These are phyloP conservation scores for Epichloe elymi DNA, from an alignment of 2,329 filamentous ascomycete genomes.

Conservation along the genomic window DNA sequence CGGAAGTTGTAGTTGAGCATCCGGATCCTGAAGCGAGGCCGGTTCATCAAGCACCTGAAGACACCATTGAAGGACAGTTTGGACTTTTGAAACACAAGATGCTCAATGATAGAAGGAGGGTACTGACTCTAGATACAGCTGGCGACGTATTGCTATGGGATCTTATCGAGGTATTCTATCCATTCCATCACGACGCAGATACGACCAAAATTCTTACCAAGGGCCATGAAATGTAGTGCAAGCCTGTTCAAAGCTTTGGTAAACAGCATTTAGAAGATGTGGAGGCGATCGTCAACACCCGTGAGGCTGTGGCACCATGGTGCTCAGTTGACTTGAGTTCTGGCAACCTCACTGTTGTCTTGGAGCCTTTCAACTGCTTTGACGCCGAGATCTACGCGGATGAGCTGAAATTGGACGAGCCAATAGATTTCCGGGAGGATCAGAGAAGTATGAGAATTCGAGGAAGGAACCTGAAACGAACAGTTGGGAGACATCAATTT, in stretches of 20 bases:
- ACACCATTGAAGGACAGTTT: constrained; percentile 89
- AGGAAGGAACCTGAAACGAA: not conserved
- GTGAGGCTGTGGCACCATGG: constrained; percentile 87
- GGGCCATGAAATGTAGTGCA: constrained; percentile 43
- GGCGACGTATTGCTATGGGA: constrained; percentile 95
- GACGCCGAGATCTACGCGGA: constrained; percentile 97
- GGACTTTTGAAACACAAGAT: constrained; percentile 87
- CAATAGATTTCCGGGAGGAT: constrained; percentile 77
- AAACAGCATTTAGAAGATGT: constrained; percentile 92
- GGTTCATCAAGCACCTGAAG: constrained; percentile 54
- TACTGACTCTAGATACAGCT: constrained; percentile 84
- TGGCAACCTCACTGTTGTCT: constrained; percentile 74
- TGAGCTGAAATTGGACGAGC: constrained; percentile 60
- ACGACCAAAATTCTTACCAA: not conserved
- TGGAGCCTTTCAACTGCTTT: constrained; percentile 93
- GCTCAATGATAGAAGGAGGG: constrained; percentile 78
- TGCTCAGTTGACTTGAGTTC: constrained; percentile 91
- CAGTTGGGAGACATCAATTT: not conserved
- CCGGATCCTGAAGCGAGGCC: constrained; percentile 35
- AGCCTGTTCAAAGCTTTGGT: constrained; percentile 81
- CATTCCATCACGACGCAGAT: not conserved
- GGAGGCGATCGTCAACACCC: constrained; percentile 71
- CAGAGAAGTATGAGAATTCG: constrained; percentile 60
- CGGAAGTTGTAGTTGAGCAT: constrained; percentile 17
- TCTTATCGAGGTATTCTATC: constrained; percentile 53